These are phyloP conservation scores for Clarireedia sp. DNA, from an alignment of 2,329 filamentous ascomycete species.

Conservation along the genomic window DNA sequence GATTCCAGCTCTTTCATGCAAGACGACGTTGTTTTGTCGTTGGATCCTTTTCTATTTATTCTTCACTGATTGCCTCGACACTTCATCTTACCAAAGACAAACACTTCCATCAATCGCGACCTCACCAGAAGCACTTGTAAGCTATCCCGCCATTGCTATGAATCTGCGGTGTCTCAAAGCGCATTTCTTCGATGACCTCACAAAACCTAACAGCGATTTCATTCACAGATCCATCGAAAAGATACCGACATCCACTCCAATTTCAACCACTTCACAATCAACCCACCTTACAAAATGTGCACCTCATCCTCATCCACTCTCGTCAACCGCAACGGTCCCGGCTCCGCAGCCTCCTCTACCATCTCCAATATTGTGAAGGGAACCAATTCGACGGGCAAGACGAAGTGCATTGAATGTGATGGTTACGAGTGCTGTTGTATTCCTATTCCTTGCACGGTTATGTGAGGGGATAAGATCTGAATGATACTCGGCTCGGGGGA, in stretches of 20 bases:
- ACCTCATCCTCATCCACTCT: constrained; percentile 5
- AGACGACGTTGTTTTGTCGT: background rate
- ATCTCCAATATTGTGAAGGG: constrained; percentile 44
- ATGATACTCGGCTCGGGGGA: too few relatives aligned
- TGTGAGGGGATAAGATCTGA: constrained; percentile 28
- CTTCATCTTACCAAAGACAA: background rate
- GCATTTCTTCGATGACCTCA: too few relatives aligned
- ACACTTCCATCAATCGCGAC: too few relatives aligned
- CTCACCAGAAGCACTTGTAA: too few relatives aligned
- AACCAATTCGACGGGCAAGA: constrained; percentile 34
- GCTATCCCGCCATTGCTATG: too few relatives aligned
- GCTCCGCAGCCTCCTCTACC: constrained; percentile 32
- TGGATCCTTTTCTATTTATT: constrained; percentile 2
- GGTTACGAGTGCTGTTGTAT: constrained; percentile 48
- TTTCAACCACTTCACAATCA: background rate
- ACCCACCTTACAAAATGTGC: constrained; percentile 6
- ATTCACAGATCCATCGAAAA: background rate
- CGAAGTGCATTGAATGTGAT: constrained; percentile 43
- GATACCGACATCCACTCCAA: background rate
- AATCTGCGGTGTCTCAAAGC: too few relatives aligned
- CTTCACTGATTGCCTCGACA: background rate
- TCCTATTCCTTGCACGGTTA: constrained; percentile 39
- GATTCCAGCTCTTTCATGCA: constrained; percentile 1
- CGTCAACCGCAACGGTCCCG: constrained; percentile 8
- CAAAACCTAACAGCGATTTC: too few relatives aligned